phyloP scores from a whole-genome alignment of 2,329 filamentous ascomycete species.

The Apiospora kogelbergensis region DNA sequence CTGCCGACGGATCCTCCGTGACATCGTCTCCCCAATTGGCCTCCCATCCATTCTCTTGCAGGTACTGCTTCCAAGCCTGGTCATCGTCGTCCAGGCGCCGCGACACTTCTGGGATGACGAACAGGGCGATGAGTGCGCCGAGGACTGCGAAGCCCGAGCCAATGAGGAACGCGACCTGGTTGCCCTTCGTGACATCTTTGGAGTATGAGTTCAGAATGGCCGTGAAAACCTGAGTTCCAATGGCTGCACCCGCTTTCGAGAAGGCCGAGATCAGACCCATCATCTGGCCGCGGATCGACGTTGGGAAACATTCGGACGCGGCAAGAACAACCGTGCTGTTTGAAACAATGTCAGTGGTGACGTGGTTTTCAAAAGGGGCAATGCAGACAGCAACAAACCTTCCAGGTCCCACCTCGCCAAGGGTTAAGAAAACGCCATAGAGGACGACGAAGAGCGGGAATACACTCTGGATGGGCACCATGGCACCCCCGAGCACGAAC shows the following conservation, averaged over 20 bases:
- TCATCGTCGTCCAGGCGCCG: conserved; percentile 44
- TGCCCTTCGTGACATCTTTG: conserved; percentile 40
- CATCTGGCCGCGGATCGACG: conserved; percentile 48
- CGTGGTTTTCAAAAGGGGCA: neutral
- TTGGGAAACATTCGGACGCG: conserved; percentile 49
- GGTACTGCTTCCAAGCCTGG: conserved; percentile 42
- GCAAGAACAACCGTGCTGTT: conserved; percentile 37
- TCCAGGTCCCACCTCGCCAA: conserved; percentile 52
- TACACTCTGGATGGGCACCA: conserved; percentile 42
- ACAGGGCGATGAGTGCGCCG: conserved; percentile 43
- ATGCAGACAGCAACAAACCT: conserved; percentile 25
- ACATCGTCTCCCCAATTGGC: conserved; percentile 32
- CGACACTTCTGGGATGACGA: conserved; percentile 45
- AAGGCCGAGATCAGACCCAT: conserved; percentile 47
- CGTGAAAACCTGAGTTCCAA: conserved; percentile 51
- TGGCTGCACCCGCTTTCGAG: conserved; percentile 49
- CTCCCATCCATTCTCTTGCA: conserved; percentile 42
- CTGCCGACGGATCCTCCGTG: conserved; percentile 28
- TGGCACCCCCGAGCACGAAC: conserved; percentile 49
- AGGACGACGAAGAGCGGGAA: conserved; percentile 52
- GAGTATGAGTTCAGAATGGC: conserved; percentile 47
- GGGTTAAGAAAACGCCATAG: conserved; percentile 48
- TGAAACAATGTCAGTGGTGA: neutral
- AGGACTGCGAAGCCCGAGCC: conserved; percentile 48
- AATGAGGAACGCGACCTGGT: conserved; percentile 51